A percentile compares a stretch with the other conserved stretches of the same genome.
Conservation (phyloP, 495 filamentous ascomycete genomes). For the Xylaria grammica region DNA sequence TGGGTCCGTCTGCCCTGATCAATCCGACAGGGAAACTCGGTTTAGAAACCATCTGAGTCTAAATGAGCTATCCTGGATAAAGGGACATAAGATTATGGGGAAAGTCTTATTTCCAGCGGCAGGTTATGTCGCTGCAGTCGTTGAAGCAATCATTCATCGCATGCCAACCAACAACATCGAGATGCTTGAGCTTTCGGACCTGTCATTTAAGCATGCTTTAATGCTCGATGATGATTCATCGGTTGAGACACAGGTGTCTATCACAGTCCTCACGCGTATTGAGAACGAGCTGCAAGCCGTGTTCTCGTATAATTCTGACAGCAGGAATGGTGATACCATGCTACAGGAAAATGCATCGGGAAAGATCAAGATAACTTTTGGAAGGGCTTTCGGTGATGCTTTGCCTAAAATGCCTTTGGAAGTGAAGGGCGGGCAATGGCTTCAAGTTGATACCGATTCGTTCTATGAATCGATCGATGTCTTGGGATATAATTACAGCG, state of each 20-base stretch:
- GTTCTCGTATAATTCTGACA: not conserved
- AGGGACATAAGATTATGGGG: not conserved
- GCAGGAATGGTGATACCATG: not conserved
- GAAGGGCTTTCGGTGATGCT: not conserved
- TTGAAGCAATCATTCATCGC: not conserved
- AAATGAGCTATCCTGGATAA: not conserved
- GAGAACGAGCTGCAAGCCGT: not conserved
- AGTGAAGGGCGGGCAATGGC: not conserved
- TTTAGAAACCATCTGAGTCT: not conserved
- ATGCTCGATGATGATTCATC: not conserved
- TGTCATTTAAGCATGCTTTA: not conserved
- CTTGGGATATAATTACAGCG: not conserved
- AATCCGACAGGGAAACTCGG: too few species aligned
- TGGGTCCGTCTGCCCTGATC: too few species aligned
- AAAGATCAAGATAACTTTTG: not conserved
- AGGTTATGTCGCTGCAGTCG: not conserved
- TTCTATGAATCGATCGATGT: not conserved
- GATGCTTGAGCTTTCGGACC: not conserved
- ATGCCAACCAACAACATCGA: not conserved
- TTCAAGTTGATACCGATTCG: not conserved
- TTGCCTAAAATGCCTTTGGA: not conserved
- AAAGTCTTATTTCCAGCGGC: slow-evolving; percentile 1
- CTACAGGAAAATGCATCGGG: not conserved
- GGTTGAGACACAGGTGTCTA: too few species aligned
- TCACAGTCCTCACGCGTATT: not conserved